These are phyloP conservation scores for Pseudognaphalium luteoalbum DNA, from an alignment of 129 eudicot genomes.

Conservation along the genomic window DNA sequence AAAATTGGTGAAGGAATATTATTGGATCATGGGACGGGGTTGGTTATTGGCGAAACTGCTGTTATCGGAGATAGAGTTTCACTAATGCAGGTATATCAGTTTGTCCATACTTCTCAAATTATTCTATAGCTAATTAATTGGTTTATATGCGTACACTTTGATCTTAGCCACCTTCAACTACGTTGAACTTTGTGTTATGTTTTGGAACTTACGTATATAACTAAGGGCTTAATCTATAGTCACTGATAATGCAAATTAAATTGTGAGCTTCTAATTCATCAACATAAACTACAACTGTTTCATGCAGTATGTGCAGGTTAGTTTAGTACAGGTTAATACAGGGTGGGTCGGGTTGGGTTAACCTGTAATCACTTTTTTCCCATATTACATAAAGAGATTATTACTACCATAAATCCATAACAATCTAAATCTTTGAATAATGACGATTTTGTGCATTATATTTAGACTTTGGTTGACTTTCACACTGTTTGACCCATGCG, in stretches of 20 bases:
- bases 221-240: not conserved
- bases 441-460: not conserved
- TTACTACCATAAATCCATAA: not conserved
- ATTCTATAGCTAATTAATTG: constrained; percentile 3
- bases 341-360: not conserved
- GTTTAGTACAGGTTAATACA: not conserved
- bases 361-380: not conserved
- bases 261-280: not conserved
- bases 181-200: not conserved
- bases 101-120: not conserved
- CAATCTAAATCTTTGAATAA: not conserved
- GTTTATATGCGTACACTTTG: not conserved
- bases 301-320: not conserved
- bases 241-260: not conserved
- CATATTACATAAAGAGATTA: not conserved
- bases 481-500: not conserved
- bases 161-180: not conserved
- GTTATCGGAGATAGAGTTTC: constrained; percentile 74
- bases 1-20: constrained; percentile 75
- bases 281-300: not conserved
- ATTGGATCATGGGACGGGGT: constrained; percentile 72
- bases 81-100: constrained; percentile 53
- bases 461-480: not conserved
- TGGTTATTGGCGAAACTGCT: constrained; percentile 79
- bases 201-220: not conserved